These are phyloP conservation scores for Saccharomyces cerevisiae DNA, from an alignment of 805 yeast genomes.

Conservation along the genomic window DNA sequence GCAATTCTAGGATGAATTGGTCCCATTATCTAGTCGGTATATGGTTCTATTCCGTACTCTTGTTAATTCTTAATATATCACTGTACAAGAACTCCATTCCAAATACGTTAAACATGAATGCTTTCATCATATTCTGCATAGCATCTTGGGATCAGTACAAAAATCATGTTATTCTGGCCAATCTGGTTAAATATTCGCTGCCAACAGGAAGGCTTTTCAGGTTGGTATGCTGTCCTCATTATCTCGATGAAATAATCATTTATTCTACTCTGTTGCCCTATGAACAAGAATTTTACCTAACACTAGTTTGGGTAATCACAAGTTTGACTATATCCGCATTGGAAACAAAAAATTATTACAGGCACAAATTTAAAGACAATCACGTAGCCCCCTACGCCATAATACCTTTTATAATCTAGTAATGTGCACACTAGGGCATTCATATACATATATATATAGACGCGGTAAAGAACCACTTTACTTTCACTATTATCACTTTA, in stretches of 20 bases:
- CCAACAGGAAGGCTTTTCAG: constrained; percentile 47
- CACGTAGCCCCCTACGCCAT: constrained; percentile 14
- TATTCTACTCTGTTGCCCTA: constrained; percentile 33
- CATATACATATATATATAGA: neutral
- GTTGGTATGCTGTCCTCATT: constrained; percentile 57
- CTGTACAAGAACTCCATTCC: constrained; percentile 17
- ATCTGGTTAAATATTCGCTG: constrained; percentile 44
- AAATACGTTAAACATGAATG: constrained; percentile 6
- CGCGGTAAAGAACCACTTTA: neutral
- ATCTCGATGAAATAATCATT: constrained; percentile 54
- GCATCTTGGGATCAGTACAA: constrained; percentile 28
- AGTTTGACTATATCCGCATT: constrained; percentile 51
- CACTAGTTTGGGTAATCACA: constrained; percentile 28
- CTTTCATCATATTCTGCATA: constrained; percentile 18
- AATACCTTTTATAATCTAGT: constrained; percentile 12
- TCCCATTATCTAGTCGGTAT: constrained; percentile 62
- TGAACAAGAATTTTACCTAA: constrained; percentile 17
- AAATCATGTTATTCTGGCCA: constrained; percentile 44
- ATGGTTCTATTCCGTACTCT: constrained; percentile 45
- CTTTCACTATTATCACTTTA: neutral
- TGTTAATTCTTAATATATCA: constrained; percentile 31
- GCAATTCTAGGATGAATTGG: constrained; percentile 48
- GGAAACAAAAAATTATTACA: constrained; percentile 45
- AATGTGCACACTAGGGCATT: neutral
- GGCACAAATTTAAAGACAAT: constrained; percentile 13